phyloP scores from a whole-genome alignment of 495 filamentous ascomycete genomes.

The Xeromyces bisporus region DNA sequence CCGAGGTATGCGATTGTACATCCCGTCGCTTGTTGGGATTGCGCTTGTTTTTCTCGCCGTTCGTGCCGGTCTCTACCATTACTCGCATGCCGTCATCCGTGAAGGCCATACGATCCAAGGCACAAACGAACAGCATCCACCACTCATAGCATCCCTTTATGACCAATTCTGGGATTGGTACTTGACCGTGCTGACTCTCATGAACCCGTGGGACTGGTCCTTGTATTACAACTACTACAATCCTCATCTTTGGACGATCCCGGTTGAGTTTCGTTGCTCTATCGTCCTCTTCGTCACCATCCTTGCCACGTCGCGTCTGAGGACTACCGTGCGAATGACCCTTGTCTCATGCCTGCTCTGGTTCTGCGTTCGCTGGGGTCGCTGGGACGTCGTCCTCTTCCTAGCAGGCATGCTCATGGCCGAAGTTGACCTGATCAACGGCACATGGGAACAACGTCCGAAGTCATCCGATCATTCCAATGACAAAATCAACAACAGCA shows the following conservation, averaged over 20 bases:
- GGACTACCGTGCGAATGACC: slow-evolving; percentile 26
- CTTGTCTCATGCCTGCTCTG: slow-evolving; percentile 27
- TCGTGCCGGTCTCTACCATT: slow-evolving; percentile 32
- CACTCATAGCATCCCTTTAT: slow-evolving; percentile 26
- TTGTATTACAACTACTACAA: slow-evolving; percentile 42
- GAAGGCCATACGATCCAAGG: slow-evolving; percentile 27
- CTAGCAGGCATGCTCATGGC: slow-evolving; percentile 41
- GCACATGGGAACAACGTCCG: slow-evolving; percentile 18
- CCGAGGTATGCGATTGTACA: slow-evolving; percentile 43
- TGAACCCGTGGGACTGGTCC: slow-evolving; percentile 38
- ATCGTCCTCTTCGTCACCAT: slow-evolving; percentile 46
- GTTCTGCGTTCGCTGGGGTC: slow-evolving; percentile 41
- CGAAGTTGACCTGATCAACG: slow-evolving; percentile 37
- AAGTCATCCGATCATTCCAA: not conserved
- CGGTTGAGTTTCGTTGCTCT: slow-evolving; percentile 48
- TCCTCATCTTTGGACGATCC: slow-evolving; percentile 58
- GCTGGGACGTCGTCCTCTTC: slow-evolving; percentile 45
- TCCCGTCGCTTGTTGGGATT: slow-evolving; percentile 41
- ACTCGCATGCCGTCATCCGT: slow-evolving; percentile 21
- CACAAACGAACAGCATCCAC: slow-evolving; percentile 30
- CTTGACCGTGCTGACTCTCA: slow-evolving; percentile 27
- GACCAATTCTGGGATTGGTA: slow-evolving; percentile 33
- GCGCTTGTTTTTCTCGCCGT: slow-evolving; percentile 37
- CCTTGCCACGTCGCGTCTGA: slow-evolving; percentile 36
- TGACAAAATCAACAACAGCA: not conserved